Evolutionary conservation across 805 yeast species (phyloP).

Genomic region (Spencermartinsiella europaea): DNA sequence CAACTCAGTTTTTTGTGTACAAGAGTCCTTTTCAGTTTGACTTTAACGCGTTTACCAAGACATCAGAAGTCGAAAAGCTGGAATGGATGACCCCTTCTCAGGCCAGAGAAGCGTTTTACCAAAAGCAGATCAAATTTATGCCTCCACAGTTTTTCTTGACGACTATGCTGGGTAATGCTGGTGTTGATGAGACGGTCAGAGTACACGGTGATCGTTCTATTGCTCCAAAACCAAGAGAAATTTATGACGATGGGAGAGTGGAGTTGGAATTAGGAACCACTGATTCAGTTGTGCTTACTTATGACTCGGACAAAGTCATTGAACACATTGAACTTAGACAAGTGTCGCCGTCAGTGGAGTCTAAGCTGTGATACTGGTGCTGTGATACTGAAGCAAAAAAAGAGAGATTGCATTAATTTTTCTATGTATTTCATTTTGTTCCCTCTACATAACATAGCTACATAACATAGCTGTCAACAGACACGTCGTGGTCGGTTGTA

Average conservation of each 20-base stretch:
- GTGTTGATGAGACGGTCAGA: slow-evolving; percentile 11
- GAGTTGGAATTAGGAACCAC: slow-evolving; percentile 27
- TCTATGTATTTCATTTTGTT: slow-evolving; percentile 1
- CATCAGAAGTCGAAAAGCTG: slow-evolving; percentile 14
- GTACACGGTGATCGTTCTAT: slow-evolving; percentile 17
- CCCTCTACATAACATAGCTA: background rate
- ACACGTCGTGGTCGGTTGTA: background rate
- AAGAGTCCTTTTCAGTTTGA: slow-evolving; percentile 16
- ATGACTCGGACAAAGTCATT: slow-evolving; percentile 10
- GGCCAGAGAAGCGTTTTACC: slow-evolving; percentile 20
- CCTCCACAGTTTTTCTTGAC: slow-evolving; percentile 32
- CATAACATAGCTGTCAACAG: background rate
- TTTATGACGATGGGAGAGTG: slow-evolving; percentile 18
- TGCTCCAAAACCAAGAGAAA: slow-evolving; percentile 19
- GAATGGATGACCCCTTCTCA: slow-evolving; percentile 28
- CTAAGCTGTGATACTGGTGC: background rate
- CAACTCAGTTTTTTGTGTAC: slow-evolving; percentile 28
- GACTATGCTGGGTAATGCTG: slow-evolving; percentile 14
- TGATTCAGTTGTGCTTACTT: slow-evolving; percentile 18
- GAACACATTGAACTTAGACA: slow-evolving; percentile 2
- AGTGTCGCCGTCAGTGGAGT: background rate
- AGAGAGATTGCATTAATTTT: too few relatives aligned
- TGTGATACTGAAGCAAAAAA: too few relatives aligned
- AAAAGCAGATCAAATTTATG: slow-evolving; percentile 21
- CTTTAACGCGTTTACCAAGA: slow-evolving; percentile 7